phyloP scores from a whole-genome alignment of 441 rosid species.

The Populus hybrid region DNA sequence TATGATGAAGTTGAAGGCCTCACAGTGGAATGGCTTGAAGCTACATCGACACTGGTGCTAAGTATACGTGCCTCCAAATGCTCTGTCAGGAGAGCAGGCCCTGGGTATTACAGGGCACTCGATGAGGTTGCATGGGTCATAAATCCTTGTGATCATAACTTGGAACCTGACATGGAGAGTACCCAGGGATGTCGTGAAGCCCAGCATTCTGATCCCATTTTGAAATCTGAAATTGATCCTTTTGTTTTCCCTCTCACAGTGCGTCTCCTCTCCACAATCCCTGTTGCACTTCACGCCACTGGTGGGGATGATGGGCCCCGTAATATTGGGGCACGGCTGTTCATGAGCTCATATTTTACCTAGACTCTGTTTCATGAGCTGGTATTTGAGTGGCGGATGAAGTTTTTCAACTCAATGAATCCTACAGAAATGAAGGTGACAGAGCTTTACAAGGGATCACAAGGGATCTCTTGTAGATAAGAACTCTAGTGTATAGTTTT shows the following conservation, averaged over 20 bases:
- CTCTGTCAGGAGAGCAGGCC: slow-evolving; percentile 39
- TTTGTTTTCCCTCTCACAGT: slow-evolving; percentile 67
- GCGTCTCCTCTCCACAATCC: slow-evolving; percentile 63
- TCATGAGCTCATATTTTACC: slow-evolving; percentile 63
- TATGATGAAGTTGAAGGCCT: slow-evolving; percentile 86
- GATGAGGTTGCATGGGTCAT: slow-evolving; percentile 54
- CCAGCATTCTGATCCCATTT: slow-evolving; percentile 15
- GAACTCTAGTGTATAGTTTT: slow-evolving; percentile 43
- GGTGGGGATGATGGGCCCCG: slow-evolving; percentile 85
- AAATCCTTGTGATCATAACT: slow-evolving; percentile 47
- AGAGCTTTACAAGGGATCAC: slow-evolving; percentile 17
- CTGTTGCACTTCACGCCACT: slow-evolving; percentile 73
- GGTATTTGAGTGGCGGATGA: slow-evolving; percentile 4
- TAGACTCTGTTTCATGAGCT: slow-evolving; percentile 21
- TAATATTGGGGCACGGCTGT: slow-evolving; percentile 71
- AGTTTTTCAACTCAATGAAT: slow-evolving; percentile 5
- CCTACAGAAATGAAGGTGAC: slow-evolving; percentile 16
- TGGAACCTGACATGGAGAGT: slow-evolving; percentile 20
- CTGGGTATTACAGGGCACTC: slow-evolving; percentile 43
- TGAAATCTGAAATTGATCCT: slow-evolving; percentile 39
- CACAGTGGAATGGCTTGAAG: slow-evolving; percentile 74
- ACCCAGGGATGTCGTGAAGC: slow-evolving; percentile 13
- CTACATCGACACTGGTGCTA: slow-evolving; percentile 76
- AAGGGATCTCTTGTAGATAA: slow-evolving; percentile 31
- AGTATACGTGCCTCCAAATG: slow-evolving; percentile 38